A percentile compares a stretch with the other conserved stretches of the same genome.
These are phyloP conservation scores for Rubus idaeus DNA, from an alignment of 306 rosid genomes.

Conservation along the genomic window DNA sequence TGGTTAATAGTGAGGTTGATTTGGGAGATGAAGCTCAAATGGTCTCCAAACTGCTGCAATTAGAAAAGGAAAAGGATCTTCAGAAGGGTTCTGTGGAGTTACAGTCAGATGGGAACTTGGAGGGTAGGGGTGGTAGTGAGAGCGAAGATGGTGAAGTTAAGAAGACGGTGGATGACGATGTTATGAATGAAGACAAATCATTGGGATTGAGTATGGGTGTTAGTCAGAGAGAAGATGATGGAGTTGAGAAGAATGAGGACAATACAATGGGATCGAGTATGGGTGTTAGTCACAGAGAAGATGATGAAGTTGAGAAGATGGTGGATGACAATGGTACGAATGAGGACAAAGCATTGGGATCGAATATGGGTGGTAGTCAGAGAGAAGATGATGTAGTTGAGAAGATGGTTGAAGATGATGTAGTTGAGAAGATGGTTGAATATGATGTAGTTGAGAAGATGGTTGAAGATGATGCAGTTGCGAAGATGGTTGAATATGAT, in stretches of 20 bases:
- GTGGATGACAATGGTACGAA: neutral
- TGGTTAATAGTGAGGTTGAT: conserved; percentile 16
- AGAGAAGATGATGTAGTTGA: neutral
- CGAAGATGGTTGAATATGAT: conserved; percentile 15
- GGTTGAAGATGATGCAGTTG: conserved; percentile 18
- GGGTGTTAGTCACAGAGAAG: neutral
- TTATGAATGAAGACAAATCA: conserved; percentile 2
- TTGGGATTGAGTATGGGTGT: neutral
- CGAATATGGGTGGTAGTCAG: neutral
- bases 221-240: conserved; percentile 11
- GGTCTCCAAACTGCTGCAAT: neutral
- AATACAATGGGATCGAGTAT: neutral
- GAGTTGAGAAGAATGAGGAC: conserved; percentile 12
- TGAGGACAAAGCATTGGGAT: conserved; percentile 5
- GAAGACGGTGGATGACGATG: neutral
- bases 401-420: conserved; percentile 17
- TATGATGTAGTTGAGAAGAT: conserved; percentile 13
- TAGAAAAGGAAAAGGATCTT: neutral
- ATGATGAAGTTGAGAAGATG: neutral
- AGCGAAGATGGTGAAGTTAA: neutral
- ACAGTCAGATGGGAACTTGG: neutral
- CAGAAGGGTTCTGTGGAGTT: conserved; percentile 3
- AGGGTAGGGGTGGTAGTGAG: conserved; percentile 12
- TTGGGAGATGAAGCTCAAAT: conserved; percentile 18
- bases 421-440: conserved; percentile 5